Percentiles rank a stretch among this genome's conserved stretches.
phyloP scores from a whole-genome alignment of 2,329 filamentous ascomycete species.

The Trichophyton equinum region DNA sequence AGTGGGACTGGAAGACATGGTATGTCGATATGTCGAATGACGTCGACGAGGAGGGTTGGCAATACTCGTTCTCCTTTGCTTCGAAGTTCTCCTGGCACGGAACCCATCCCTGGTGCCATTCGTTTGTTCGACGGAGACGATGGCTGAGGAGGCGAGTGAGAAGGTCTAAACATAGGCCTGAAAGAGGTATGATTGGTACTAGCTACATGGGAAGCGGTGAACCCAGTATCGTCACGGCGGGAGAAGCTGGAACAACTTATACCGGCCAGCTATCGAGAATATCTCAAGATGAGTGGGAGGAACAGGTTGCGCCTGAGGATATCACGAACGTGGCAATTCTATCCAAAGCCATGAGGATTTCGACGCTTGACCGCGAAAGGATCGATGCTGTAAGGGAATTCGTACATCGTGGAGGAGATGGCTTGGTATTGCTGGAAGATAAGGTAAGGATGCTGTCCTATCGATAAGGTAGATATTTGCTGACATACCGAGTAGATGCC shows the following conservation, averaged over 20 bases:
- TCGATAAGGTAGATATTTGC: not conserved
- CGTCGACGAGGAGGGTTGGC: conserved; percentile 85
- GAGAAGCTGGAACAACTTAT: conserved; percentile 17
- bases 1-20: conserved; percentile 67
- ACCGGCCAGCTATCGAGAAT: conserved; percentile 5
- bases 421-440: conserved; percentile 61
- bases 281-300: conserved; percentile 31
- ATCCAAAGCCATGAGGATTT: conserved; percentile 52
- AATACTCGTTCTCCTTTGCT: conserved; percentile 82
- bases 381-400: conserved; percentile 73
- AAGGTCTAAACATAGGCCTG: conserved; percentile 23
- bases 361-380: conserved; percentile 82
- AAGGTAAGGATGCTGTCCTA: conserved; percentile 28
- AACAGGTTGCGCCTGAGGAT: conserved; percentile 38
- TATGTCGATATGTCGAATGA: conserved; percentile 68
- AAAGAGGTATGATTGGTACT: not conserved
- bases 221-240: conserved; percentile 26
- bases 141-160: conserved; percentile 69
- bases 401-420: conserved; percentile 60
- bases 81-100: conserved; percentile 73
- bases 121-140: conserved; percentile 76
- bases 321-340: conserved; percentile 56
- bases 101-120: conserved; percentile 80
- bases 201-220: conserved; percentile 40
- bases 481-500: conserved; percentile 47